Evolutionary conservation across 1,284 basidiomycete species (phyloP), one percentile per base, ranked within the genome.

Genomic region (Albatrellus sp.): DNA sequence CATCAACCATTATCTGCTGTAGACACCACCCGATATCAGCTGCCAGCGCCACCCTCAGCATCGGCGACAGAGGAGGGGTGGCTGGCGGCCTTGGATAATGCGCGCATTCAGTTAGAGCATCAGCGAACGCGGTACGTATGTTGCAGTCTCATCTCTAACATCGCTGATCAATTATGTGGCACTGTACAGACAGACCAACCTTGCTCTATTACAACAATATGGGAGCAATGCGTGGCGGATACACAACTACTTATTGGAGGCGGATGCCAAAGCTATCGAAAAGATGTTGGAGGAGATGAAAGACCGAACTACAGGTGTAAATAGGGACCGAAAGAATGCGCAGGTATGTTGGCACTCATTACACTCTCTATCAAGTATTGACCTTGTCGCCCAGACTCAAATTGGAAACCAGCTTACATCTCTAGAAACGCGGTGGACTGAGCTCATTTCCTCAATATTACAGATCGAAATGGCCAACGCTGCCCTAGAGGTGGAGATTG

Each of bases 391-490:
- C 28, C 51, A 92, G 83, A 80, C 79, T 29, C 72, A 70, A n/a
- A 65, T 80, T 14, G 91, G 90, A 37, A 71, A 74, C 44, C 83
- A 86, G 54, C 64, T 94, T 48, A 83, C 76, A n/a, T 65, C 75
- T 9, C 65, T 92, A 42, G 89, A 93, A 61, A 84, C 76, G 42
- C 73, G 79, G 44, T 94, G 91, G 91, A 90, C 84, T 9, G 87
- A 90, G 59, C 69, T 92, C 35, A 82, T 94, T 47, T 90, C 87
- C 35, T 84, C 75, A 54, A 81, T 90, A 29, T 63, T 94, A 51
- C 89, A 93, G 61, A 83, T 93, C 52, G 89, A 92, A 67, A 80
- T 94, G 68, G 91, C 89, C n/a, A 92, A 90, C 57, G 70, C 85
- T 31, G 85, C 87, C 14, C 63, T 90, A 50, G 85, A 88, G 55